Percentiles rank a stretch among this genome's conserved stretches.
These are phyloP conservation scores for Fusarium devonianum DNA, from an alignment of 2,329 filamentous ascomycete species.

Conservation along the genomic window DNA sequence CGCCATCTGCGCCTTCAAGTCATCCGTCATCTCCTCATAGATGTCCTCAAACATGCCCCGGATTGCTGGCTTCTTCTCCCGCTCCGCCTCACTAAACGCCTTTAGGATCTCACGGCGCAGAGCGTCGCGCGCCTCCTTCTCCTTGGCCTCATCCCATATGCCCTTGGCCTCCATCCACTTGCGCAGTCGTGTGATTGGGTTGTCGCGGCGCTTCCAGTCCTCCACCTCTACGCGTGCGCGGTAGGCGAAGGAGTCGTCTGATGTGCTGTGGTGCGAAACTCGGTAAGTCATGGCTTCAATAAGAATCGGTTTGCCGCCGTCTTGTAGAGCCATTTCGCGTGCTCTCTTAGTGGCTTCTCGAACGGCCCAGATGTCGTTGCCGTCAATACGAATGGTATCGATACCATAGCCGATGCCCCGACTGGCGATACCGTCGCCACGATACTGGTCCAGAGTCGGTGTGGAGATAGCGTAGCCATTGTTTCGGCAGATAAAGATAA, in stretches of 20 bases:
- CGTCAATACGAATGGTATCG: constrained; percentile 88
- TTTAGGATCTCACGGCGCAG: constrained; percentile 79
- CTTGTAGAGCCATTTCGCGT: constrained; percentile 76
- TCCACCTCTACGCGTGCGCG: constrained; percentile 92
- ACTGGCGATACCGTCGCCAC: constrained; percentile 88
- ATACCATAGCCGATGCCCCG: constrained; percentile 92
- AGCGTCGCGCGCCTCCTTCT: constrained; percentile 72
- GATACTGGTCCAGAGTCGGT: constrained; percentile 88
- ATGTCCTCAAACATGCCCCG: constrained; percentile 83
- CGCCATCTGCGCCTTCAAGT: constrained; percentile 73
- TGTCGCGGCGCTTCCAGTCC: constrained; percentile 91
- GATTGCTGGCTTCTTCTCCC: constrained; percentile 79
- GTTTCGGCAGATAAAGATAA: constrained; percentile 90
- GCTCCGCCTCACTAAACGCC: constrained; percentile 85
- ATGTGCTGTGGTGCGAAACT: constrained; percentile 97
- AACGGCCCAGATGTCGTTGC: constrained; percentile 93
- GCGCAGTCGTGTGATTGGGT: constrained; percentile 82
- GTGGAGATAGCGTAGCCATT: constrained; percentile 93
- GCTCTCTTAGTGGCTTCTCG: constrained; percentile 81
- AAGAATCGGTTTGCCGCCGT: constrained; percentile 82
- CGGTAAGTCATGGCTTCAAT: constrained; percentile 98
- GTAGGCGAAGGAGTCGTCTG: constrained; percentile 96
- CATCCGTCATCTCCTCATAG: constrained; percentile 86
- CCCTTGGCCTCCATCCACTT: constrained; percentile 89
- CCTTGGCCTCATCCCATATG: constrained; percentile 84